Evolutionary conservation across 2,329 filamentous ascomycete genomes (phyloP).

Genomic region (Graphiopsis chlorocephala): DNA sequence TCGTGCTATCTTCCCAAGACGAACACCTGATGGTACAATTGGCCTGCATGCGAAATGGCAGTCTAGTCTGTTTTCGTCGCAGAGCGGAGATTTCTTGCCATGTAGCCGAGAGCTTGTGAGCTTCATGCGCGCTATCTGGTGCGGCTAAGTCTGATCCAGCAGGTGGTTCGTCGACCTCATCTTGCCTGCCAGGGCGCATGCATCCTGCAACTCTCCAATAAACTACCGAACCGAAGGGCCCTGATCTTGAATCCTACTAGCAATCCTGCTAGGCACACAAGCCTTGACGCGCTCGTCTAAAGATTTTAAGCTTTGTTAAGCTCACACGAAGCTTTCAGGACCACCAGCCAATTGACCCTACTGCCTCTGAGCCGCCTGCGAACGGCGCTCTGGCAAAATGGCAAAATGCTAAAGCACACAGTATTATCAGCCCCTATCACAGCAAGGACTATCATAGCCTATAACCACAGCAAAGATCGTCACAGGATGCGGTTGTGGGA

Average conservation of each 20-base stretch:
- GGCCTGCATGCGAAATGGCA: neutral
- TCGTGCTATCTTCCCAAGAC: neutral
- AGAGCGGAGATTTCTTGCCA: neutral
- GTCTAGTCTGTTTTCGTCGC: neutral
- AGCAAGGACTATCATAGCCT: neutral
- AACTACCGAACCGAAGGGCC: neutral
- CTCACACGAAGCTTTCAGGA: neutral
- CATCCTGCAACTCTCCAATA: neutral
- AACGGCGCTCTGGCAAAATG: neutral
- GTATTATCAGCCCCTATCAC: neutral
- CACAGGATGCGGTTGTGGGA: neutral
- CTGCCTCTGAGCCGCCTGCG: neutral
- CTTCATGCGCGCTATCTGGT: neutral
- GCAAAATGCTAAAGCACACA: neutral
- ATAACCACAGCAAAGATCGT: neutral
- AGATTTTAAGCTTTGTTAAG: slow-evolving; percentile 2
- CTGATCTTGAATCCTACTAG: neutral
- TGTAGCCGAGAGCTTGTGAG: neutral
- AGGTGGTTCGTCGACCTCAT: neutral
- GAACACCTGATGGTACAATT: neutral
- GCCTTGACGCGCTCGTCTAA: neutral
- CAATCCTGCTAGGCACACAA: neutral
- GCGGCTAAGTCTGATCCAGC: slow-evolving; percentile 2
- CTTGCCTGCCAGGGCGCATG: neutral
- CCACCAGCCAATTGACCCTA: neutral